phyloP scores from a whole-genome alignment of 768 basidiomycete species.

The Clavaria fumosa region DNA sequence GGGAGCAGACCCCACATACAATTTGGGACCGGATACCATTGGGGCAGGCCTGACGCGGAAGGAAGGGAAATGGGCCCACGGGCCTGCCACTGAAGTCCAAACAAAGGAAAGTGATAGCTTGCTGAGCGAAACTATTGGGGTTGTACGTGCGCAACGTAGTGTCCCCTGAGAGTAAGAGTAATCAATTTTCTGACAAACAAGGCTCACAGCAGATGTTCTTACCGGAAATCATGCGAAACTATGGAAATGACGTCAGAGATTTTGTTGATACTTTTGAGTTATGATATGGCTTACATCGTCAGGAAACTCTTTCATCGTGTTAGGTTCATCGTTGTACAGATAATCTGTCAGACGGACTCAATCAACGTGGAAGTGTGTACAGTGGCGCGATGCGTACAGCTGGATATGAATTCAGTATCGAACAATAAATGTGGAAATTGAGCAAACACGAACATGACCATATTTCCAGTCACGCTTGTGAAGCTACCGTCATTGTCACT shows the following conservation, averaged over 20 bases:
- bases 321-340: conserved; percentile 29
- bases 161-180: conserved; percentile 16
- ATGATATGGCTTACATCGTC: conserved; percentile 30
- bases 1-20: conserved; percentile 17
- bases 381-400: no score
- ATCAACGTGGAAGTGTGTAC: no score
- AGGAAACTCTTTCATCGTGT: conserved; percentile 36
- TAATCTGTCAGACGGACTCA: no score
- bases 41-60: conserved; percentile 27
- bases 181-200: neutral
- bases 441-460: conserved; percentile 29
- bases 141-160: conserved; percentile 33
- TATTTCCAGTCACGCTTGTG: conserved; percentile 25
- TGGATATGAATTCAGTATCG: no score
- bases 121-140: conserved; percentile 26
- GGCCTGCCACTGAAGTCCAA: conserved; percentile 29
- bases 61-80: conserved; percentile 22
- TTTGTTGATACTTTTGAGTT: conserved; percentile 1
- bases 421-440: no score
- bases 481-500: conserved; percentile 36
- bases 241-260: conserved; percentile 4
- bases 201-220: conserved; percentile 9
- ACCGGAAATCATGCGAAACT: conserved; percentile 43
- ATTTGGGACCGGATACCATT: conserved; percentile 35
- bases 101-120: conserved; percentile 33